These are phyloP conservation scores for Canavalia gladiata DNA, from an alignment of 306 rosid genomes.

Conservation along the genomic window DNA sequence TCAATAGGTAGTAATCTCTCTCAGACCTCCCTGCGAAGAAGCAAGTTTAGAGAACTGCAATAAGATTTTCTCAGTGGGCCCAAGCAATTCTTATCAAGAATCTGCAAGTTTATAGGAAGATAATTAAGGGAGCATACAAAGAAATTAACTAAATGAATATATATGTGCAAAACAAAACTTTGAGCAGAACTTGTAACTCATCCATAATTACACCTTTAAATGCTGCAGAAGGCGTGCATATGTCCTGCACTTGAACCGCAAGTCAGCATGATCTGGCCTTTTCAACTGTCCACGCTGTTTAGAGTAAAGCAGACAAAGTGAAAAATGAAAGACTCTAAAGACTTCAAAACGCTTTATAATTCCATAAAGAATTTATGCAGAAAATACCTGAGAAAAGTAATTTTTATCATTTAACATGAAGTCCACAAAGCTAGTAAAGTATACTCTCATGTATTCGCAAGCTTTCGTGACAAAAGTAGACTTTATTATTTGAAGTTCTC, in stretches of 20 bases:
- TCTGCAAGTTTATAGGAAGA: constrained; percentile 60
- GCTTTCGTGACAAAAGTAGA: constrained; percentile 84
- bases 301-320: constrained; percentile 47
- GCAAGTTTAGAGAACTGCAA: constrained; percentile 92
- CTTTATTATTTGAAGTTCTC: constrained; percentile 86
- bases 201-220: constrained; percentile 71
- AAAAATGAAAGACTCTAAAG: constrained; percentile 34
- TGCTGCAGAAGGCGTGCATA: constrained; percentile 92
- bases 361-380: constrained; percentile 31
- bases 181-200: constrained; percentile 31
- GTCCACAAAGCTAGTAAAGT: constrained; percentile 89
- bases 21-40: constrained; percentile 93
- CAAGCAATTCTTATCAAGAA: constrained; percentile 87
- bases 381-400: constrained; percentile 92
- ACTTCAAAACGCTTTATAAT: constrained; percentile 13
- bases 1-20: constrained; percentile 53
- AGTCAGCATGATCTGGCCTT: constrained; percentile 98
- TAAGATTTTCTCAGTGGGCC: constrained; percentile 79
- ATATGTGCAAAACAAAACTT: constrained; percentile 24
- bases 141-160: constrained; percentile 11
- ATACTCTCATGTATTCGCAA: constrained; percentile 75
- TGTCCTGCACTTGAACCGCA: constrained; percentile 92
- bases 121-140: constrained; percentile 35
- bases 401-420: constrained; percentile 88
- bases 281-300: constrained; percentile 93